These are phyloP conservation scores for Calonectria multiphialidica DNA, from an alignment of 2,329 filamentous ascomycete genomes.

Conservation along the genomic window DNA sequence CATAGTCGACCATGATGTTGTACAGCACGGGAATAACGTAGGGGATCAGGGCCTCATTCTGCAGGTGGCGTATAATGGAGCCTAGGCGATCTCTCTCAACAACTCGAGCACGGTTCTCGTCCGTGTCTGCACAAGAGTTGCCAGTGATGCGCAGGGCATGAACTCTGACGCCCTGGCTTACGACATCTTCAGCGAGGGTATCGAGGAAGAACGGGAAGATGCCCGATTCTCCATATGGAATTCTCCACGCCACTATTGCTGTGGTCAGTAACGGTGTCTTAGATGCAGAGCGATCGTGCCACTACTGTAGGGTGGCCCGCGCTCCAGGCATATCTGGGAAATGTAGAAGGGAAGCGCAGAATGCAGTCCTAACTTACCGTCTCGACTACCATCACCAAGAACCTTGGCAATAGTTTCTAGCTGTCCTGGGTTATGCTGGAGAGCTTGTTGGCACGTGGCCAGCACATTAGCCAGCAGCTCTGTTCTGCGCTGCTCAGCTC, in stretches of 20 bases:
- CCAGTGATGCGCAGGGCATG: constrained; percentile 70
- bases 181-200: constrained; percentile 53
- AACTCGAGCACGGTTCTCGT: constrained; percentile 70
- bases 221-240: constrained; percentile 68
- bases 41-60: constrained; percentile 59
- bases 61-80: constrained; percentile 61
- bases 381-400: constrained; percentile 67
- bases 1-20: constrained; percentile 74
- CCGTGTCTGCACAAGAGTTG: constrained; percentile 73
- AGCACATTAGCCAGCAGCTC: constrained; percentile 54
- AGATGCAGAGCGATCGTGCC: neutral
- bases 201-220: constrained; percentile 68
- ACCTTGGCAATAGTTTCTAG: constrained; percentile 63
- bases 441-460: constrained; percentile 53
- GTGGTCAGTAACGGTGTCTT: neutral
- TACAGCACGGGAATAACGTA: constrained; percentile 71
- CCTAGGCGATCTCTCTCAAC: constrained; percentile 62
- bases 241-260: constrained; percentile 64
- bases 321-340: neutral
- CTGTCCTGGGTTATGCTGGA: constrained; percentile 53
- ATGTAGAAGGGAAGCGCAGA: neutral
- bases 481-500: constrained; percentile 39
- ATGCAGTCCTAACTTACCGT: constrained; percentile 56
- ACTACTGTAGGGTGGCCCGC: constrained; percentile 6
- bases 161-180: constrained; percentile 59